These are phyloP conservation scores for Colletotrichum sp. DNA, from an alignment of 2,329 filamentous ascomycete genomes.

Conservation along the genomic window DNA sequence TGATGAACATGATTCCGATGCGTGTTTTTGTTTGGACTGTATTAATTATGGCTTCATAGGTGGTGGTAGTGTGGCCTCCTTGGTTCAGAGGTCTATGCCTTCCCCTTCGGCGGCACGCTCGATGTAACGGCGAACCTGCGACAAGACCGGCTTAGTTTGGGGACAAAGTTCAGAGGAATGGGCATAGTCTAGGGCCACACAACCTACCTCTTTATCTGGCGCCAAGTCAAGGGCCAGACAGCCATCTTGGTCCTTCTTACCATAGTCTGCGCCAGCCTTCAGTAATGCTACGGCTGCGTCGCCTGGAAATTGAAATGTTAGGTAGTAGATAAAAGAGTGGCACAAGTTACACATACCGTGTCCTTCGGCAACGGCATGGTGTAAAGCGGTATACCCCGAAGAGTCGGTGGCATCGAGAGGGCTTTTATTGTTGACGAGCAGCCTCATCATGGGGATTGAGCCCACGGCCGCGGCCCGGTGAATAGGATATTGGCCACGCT, in stretches of 20 bases:
- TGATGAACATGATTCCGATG: neutral
- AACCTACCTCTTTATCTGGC: conserved; percentile 80
- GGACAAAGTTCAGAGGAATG: neutral
- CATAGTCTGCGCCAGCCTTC: conserved; percentile 82
- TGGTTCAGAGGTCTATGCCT: conserved; percentile 67
- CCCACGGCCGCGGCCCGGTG: conserved; percentile 93
- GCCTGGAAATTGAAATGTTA: conserved; percentile 45
- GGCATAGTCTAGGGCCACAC: neutral
- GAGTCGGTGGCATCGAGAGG: conserved; percentile 84
- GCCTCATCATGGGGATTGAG: conserved; percentile 82
- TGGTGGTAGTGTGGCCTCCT: neutral
- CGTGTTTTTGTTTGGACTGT: neutral
- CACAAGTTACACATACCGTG: conserved; percentile 52
- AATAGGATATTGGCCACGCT: conserved; percentile 85
- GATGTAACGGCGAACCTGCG: conserved; percentile 77
- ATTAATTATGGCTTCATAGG: neutral
- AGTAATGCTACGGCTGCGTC: conserved; percentile 84
- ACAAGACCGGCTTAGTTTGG: neutral
- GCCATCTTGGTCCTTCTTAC: conserved; percentile 77
- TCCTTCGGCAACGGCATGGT: conserved; percentile 83
- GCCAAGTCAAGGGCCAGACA: conserved; percentile 79
- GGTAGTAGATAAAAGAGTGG: neutral
- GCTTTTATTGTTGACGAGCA: conserved; percentile 78
- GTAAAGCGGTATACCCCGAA: conserved; percentile 85
- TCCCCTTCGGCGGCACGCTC: conserved; percentile 81